phyloP scores from a whole-genome alignment of 306 rosid genomes.

The Elaeagnus macrophylla region DNA sequence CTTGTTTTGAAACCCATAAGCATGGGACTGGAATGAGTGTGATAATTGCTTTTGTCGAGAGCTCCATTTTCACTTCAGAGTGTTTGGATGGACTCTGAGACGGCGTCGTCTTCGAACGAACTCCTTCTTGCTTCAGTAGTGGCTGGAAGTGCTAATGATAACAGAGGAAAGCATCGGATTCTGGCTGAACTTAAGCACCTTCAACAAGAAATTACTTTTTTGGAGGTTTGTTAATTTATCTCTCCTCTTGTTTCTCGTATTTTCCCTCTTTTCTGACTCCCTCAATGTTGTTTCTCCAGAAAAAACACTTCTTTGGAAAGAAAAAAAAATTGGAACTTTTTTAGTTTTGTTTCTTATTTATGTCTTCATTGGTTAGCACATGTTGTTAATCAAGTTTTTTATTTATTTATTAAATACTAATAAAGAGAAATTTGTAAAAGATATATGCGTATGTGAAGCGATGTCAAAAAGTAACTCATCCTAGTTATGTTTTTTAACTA shows the following conservation, averaged over 20 bases:
- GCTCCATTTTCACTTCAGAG: slow-evolving; percentile 17
- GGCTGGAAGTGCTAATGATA: slow-evolving; percentile 27
- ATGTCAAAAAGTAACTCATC: no score
- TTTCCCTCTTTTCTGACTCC: not conserved
- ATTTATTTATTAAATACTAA: no score
- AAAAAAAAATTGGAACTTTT: no score
- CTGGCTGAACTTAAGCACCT: slow-evolving; percentile 69
- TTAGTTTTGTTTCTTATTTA: no score
- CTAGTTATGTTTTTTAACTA: no score
- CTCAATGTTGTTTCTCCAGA: not conserved
- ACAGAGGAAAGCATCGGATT: slow-evolving; percentile 72
- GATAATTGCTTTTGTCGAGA: slow-evolving; percentile 2
- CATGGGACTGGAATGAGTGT: slow-evolving; percentile 13
- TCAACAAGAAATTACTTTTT: slow-evolving; percentile 58
- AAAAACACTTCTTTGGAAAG: not conserved
- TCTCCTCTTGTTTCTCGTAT: not conserved
- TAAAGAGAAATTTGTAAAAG: no score
- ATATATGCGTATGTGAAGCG: no score
- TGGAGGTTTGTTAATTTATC: slow-evolving; percentile 38
- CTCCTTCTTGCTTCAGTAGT: slow-evolving; percentile 20
- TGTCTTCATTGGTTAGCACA: no score
- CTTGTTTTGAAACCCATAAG: not conserved
- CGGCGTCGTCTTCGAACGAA: slow-evolving; percentile 56
- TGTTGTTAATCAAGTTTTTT: no score
- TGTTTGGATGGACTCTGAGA: slow-evolving; percentile 47